Base-by-base conservation (phyloP, 176 grass and related monocot genomes). In the Eragrostis curvula region DNA sequence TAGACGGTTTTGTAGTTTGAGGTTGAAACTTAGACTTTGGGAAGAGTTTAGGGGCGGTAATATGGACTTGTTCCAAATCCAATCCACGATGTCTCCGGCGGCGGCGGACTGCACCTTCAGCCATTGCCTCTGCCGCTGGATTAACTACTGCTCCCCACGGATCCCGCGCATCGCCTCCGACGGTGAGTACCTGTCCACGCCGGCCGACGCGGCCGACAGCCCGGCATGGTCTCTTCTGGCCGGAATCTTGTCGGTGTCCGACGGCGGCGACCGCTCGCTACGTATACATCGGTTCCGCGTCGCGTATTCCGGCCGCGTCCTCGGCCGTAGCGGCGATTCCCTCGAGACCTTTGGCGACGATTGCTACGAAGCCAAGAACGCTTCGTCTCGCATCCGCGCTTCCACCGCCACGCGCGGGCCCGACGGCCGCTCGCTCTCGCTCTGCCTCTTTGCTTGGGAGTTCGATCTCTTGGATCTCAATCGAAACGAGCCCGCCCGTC, bases 261-360 rank as follows among this genome's bases (percentile, higher is more conserved):
- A n/a, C n/a, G n/a, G 3, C 7, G 45, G 14, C 8, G 24, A 20
- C 25, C 45, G 24, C 69, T 71, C 24, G 44, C 69, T 71, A 9
- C 45, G 46, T 45, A 45, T 71, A 1, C 46, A 71, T 18, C 69
- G 69, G 5, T 71, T 71, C 69, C 45, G 45, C 69, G 69, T 71
- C 45, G 45, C 69, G 24, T 0, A 8, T 8, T 71, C 69, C 23
- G 45, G 69, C 6, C 45, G n/a, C 46, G 24, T 50, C 43, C 5
- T 71, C 13, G 44, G 44, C 66, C 9, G 40, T 40, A 44, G 21
- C 41, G 0, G 10, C 66, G 41, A 0, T 23, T 11, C 44, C 45
- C 13, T 71, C 0, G 69, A 71, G 45, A 30, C 1, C 49, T 12
- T 73, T 27, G 16, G 48, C 28, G 48, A 39, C 48, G 71, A 11